These are phyloP conservation scores for Anacardium occidentale DNA, from an alignment of 345 rosid genomes.

Conservation along the genomic window DNA sequence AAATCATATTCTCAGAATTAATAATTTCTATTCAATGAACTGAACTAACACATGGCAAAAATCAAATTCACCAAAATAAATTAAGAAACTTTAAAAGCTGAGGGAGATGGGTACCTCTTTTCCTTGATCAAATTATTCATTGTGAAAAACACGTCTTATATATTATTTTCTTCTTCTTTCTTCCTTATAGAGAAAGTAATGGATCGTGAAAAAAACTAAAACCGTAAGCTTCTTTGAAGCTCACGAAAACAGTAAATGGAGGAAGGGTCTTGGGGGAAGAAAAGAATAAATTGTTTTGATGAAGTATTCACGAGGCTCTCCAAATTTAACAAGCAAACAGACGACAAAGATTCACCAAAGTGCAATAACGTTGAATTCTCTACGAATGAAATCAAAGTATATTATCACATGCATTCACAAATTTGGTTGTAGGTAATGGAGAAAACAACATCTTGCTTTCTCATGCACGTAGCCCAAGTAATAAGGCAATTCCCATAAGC, in stretches of 20 bases:
- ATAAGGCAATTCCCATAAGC: too few species aligned
- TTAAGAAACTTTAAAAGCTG: background rate
- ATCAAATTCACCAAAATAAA: background rate
- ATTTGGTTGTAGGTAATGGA: too few species aligned
- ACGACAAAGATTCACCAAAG: too few species aligned
- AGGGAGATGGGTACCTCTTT: conserved; percentile 26
- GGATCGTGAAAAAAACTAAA: conserved; percentile 7
- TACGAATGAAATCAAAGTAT: too few species aligned
- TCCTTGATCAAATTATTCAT: conserved; percentile 29
- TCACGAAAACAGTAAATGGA: conserved; percentile 15
- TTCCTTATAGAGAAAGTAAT: conserved; percentile 1
- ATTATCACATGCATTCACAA: too few species aligned
- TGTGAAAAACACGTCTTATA: background rate
- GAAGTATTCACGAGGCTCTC: background rate
- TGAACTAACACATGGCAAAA: background rate
- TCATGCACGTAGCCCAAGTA: too few species aligned
- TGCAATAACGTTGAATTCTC: too few species aligned
- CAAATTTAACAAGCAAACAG: background rate
- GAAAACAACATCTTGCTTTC: too few species aligned
- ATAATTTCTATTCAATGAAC: background rate
- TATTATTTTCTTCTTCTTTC: background rate
- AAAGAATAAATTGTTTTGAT: conserved; percentile 21
- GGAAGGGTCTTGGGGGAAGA: conserved; percentile 32
- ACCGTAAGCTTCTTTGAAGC: background rate
- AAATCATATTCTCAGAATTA: background rate